Evolutionary conservation across 1,139 yeast genomes (phyloP).

Genomic region (Lodderomyces margitis): DNA sequence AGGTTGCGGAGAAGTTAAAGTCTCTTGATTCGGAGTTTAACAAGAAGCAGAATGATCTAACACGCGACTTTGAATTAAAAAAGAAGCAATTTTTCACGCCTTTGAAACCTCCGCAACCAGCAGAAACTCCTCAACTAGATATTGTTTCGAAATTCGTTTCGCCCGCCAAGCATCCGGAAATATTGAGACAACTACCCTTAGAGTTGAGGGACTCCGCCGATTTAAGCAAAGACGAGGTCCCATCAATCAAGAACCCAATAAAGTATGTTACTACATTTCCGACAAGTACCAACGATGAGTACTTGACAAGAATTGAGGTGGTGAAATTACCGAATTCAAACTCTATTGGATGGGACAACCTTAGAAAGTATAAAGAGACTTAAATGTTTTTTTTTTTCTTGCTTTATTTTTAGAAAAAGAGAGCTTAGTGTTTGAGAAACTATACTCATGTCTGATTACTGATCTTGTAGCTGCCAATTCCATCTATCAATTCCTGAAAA

Average conservation of each 20-base stretch:
- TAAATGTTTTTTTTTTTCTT: conserved; percentile 1
- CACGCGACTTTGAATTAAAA: conserved; percentile 11
- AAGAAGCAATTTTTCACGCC: conserved; percentile 14
- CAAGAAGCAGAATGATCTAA: conserved; percentile 10
- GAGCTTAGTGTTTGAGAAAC: background rate
- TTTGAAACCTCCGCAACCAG: conserved; percentile 22
- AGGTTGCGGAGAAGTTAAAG: conserved; percentile 5
- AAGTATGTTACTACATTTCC: conserved; percentile 33
- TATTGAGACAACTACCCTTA: conserved; percentile 31
- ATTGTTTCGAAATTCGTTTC: conserved; percentile 27
- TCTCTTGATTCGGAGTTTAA: conserved; percentile 9
- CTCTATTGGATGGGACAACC: conserved; percentile 48
- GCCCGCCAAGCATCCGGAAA: conserved; percentile 36
- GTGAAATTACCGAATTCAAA: conserved; percentile 47
- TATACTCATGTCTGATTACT: background rate
- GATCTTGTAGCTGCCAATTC: conserved; percentile 11
- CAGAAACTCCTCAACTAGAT: conserved; percentile 19
- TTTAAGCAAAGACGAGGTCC: conserved; percentile 18
- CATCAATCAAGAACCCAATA: conserved; percentile 36
- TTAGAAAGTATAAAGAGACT: conserved; percentile 30
- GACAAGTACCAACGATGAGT: conserved; percentile 28
- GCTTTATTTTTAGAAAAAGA: background rate
- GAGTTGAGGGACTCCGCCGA: conserved; percentile 28
- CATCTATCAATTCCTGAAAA: conserved; percentile 14
- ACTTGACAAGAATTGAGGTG: conserved; percentile 39